These are phyloP conservation scores for Candida glucosophila DNA, from an alignment of 1,139 yeast species.

Conservation along the genomic window DNA sequence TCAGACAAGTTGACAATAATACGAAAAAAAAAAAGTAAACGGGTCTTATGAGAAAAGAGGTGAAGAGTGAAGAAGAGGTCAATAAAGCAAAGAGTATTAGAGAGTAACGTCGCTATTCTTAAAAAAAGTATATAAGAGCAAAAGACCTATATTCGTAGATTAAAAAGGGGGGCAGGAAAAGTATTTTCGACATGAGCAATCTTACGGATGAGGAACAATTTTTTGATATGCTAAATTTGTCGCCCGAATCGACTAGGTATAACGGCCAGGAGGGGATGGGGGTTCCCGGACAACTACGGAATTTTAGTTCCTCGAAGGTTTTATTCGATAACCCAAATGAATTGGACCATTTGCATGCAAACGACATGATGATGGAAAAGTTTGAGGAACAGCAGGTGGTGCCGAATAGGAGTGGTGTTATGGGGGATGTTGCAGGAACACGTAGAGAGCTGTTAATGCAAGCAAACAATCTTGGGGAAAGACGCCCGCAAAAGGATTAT, in stretches of 20 bases:
- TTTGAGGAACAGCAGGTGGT: not conserved
- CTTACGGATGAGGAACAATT: slow-evolving; percentile 18
- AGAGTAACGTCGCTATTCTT: no score
- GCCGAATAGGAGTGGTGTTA: not conserved
- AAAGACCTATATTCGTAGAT: no score
- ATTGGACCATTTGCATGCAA: slow-evolving; percentile 1
- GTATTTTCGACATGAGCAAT: slow-evolving; percentile 1
- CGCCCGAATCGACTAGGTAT: slow-evolving; percentile 7
- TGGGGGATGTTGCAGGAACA: not conserved
- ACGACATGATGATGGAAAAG: not conserved
- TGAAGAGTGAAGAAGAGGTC: no score
- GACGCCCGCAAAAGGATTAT: slow-evolving; percentile 3
- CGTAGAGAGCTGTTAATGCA: slow-evolving; percentile 1
- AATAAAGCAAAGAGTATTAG: no score
- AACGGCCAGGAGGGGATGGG: not conserved
- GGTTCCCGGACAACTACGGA: not conserved
- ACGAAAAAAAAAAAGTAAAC: no score
- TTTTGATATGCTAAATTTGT: slow-evolving; percentile 15
- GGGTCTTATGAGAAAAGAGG: no score
- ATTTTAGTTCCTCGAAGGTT: slow-evolving; percentile 1
- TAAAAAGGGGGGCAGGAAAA: not conserved
- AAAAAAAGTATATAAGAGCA: no score
- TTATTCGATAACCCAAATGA: slow-evolving; percentile 1
- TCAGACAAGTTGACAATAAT: no score
- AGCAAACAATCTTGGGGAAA: slow-evolving; percentile 1